phyloP scores from a whole-genome alignment of 208 protist species.

The Trypanosoma boissoni region DNA sequence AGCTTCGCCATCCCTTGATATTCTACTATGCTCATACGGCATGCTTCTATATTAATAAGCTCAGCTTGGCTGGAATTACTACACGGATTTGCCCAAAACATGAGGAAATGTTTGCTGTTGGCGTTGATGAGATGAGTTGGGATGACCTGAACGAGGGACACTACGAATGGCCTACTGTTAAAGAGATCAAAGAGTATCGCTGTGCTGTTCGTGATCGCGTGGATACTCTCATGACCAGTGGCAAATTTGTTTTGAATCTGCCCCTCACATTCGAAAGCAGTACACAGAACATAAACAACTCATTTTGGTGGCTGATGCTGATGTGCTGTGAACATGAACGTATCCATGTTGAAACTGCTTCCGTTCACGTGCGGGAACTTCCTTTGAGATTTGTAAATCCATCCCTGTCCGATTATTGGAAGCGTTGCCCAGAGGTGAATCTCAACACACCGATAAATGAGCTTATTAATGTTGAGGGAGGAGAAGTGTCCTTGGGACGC shows the following conservation, averaged over 20 bases:
- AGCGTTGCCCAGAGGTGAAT: conserved; percentile 56
- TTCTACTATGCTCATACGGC: conserved; percentile 97
- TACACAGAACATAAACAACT: conserved; percentile 69
- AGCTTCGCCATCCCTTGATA: conserved; percentile 94
- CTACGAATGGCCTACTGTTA: conserved; percentile 87
- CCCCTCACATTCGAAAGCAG: conserved; percentile 80
- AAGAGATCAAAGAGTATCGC: conserved; percentile 89
- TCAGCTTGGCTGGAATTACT: conserved; percentile 82
- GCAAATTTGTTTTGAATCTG: conserved; percentile 65
- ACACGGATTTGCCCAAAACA: conserved; percentile 79
- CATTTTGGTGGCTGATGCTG: conserved; percentile 91
- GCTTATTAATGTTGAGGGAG: conserved; percentile 71
- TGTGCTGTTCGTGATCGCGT: conserved; percentile 72
- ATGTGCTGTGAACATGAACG: conserved; percentile 97
- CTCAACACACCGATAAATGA: conserved; percentile 65
- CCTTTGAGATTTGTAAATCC: conserved; percentile 75
- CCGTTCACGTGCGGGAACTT: conserved; percentile 94
- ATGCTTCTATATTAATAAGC: conserved; percentile 96
- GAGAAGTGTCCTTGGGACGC: conserved; percentile 72
- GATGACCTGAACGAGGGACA: conserved; percentile 91
- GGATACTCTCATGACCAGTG: conserved; percentile 69
- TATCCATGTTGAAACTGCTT: conserved; percentile 96
- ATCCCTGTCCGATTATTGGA: conserved; percentile 65
- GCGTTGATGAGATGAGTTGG: conserved; percentile 98
- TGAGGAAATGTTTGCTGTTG: conserved; percentile 94